Evolutionary conservation across 148 eudicot species (phyloP).

Genomic region (Diospyros lotus): DNA sequence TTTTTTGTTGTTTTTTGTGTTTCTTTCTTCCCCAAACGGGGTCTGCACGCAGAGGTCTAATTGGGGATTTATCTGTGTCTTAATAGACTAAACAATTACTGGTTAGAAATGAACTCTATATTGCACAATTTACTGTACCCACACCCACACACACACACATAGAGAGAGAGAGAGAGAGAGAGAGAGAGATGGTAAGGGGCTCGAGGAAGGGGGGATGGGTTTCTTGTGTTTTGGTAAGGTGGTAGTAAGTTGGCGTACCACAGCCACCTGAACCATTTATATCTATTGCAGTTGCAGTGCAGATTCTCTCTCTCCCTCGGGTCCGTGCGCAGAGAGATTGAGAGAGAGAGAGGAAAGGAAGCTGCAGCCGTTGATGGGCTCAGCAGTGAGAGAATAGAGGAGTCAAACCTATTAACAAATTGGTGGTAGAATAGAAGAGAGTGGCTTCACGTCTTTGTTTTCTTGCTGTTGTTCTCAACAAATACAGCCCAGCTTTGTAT

Average conservation of each 20-base stretch:
- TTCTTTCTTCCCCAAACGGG: neutral
- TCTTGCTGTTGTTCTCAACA: too few relatives aligned
- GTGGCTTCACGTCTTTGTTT: too few relatives aligned
- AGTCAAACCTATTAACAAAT: slow-evolving; percentile 35
- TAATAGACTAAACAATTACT: neutral
- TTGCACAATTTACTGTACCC: too few relatives aligned
- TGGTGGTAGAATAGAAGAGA: too few relatives aligned
- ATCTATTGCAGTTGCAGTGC: neutral
- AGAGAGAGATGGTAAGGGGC: slow-evolving; percentile 44
- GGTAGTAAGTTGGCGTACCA: too few relatives aligned
- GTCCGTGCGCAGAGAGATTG: neutral
- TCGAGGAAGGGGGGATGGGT: slow-evolving; percentile 41
- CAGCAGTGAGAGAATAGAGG: slow-evolving; percentile 49
- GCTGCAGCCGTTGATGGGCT: neutral
- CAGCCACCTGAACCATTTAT: neutral
- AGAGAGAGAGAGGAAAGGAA: neutral
- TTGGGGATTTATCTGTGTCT: too few relatives aligned
- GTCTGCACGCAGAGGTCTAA: too few relatives aligned
- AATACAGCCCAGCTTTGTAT: too few relatives aligned
- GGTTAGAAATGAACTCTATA: neutral
- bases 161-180: neutral
- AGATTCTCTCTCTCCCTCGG: neutral
- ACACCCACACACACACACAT: too few relatives aligned
- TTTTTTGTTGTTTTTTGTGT: neutral
- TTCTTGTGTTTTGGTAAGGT: neutral